phyloP scores from a whole-genome alignment of 164 flowering plant genomes.

The Macadamia tetraphylla region DNA sequence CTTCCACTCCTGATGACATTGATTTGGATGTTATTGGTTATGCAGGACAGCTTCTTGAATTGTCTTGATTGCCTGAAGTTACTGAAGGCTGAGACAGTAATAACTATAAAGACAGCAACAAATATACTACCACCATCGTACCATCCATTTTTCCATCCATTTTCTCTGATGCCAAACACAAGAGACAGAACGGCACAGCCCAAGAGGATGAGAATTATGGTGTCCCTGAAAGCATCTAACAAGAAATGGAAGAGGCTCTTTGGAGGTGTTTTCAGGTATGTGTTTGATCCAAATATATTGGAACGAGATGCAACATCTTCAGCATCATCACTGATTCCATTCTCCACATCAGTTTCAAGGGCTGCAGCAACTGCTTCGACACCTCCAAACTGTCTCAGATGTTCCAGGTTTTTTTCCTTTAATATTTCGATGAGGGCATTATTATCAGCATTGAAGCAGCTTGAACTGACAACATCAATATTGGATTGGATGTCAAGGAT shows the following conservation, averaged over 20 bases:
- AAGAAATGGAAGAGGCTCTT: constrained; percentile 32
- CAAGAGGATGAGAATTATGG: constrained; percentile 36
- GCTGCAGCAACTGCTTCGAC: constrained; percentile 4
- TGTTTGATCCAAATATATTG: constrained; percentile 26
- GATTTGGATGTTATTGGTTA: constrained; percentile 27
- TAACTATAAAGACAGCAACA: constrained; percentile 37
- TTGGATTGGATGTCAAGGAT: constrained; percentile 2
- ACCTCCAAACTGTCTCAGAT: constrained; percentile 20
- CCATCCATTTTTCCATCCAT: constrained; percentile 43
- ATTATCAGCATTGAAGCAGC: background rate
- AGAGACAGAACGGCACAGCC: constrained; percentile 37
- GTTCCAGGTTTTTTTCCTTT: constrained; percentile 18
- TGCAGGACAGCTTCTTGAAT: constrained; percentile 27
- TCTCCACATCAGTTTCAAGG: constrained; percentile 14
- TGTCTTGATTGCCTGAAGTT: constrained; percentile 35
- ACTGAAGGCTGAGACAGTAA: constrained; percentile 35
- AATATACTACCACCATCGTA: constrained; percentile 48
- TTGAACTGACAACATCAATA: background rate
- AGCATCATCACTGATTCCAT: constrained; percentile 17
- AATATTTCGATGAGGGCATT: constrained; percentile 17
- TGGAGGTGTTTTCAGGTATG: constrained; percentile 23
- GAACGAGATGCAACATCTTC: constrained; percentile 12
- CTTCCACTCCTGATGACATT: constrained; percentile 37
- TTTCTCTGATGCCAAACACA: constrained; percentile 40
- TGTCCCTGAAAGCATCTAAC: constrained; percentile 39